phyloP scores from a whole-genome alignment of 345 rosid genomes.

The Clausena lansium region DNA sequence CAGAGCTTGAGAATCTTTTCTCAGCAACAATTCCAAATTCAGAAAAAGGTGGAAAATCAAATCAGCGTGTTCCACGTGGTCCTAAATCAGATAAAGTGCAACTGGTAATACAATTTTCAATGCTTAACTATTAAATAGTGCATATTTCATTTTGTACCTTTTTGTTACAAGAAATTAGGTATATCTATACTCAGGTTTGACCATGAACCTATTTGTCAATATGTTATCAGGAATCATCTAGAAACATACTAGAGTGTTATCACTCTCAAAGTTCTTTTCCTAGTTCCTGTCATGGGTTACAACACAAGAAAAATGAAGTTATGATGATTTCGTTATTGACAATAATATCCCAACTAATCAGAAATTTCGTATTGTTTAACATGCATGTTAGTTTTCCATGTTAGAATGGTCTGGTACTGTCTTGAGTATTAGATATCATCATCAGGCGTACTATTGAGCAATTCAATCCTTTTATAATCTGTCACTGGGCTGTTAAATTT shows the following conservation, averaged over 20 bases:
- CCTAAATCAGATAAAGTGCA: conserved; percentile 87
- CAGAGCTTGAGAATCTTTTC: conserved; percentile 91
- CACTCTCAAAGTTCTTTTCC: neutral
- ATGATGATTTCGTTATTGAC: neutral
- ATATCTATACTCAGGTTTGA: neutral
- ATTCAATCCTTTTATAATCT: neutral
- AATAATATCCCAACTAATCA: too few species aligned
- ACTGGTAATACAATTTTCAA: conserved; percentile 52
- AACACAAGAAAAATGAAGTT: neutral
- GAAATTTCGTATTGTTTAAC: too few species aligned
- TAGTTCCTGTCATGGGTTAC: neutral
- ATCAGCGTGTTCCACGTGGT: conserved; percentile 38
- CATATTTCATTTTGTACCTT: neutral
- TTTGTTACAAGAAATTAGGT: neutral
- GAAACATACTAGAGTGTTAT: neutral
- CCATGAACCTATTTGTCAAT: neutral
- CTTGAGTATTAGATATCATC: too few species aligned
- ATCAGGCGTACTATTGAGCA: neutral
- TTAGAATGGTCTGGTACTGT: neutral
- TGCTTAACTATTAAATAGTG: neutral
- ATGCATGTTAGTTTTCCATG: neutral
- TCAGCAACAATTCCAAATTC: conserved; percentile 61
- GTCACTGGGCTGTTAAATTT: neutral
- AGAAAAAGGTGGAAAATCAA: conserved; percentile 47
- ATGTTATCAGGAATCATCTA: neutral